Evolutionary conservation across 805 yeast species (phyloP).

Genomic region (Candida quercuum): DNA sequence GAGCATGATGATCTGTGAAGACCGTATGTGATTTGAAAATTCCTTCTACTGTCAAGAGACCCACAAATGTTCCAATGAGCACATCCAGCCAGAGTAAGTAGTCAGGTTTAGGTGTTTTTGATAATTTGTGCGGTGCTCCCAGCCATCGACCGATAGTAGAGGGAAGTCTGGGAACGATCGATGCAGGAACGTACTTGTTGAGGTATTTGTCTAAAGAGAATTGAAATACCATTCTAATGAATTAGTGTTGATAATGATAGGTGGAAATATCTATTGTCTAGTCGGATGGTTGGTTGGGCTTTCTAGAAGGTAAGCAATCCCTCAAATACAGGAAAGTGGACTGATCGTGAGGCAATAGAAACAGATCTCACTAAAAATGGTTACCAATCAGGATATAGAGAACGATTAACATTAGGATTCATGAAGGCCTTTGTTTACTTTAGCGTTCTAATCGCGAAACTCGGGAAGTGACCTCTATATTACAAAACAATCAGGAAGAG

Average conservation of each 20-base stretch:
- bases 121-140: slow-evolving; percentile 31
- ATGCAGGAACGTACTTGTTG: slow-evolving; percentile 15
- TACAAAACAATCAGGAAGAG: too few species aligned
- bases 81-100: slow-evolving; percentile 41
- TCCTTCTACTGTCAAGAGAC: slow-evolving; percentile 40
- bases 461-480: not conserved
- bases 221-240: not conserved
- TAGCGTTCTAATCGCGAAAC: too few species aligned
- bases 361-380: too few species aligned
- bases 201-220: slow-evolving; percentile 16
- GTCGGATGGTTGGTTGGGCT: too few species aligned
- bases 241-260: not conserved
- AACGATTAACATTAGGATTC: too few species aligned
- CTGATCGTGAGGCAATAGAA: too few species aligned
- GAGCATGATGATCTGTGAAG: slow-evolving; percentile 36
- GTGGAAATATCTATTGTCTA: too few species aligned
- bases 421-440: too few species aligned
- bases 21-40: slow-evolving; percentile 35
- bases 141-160: slow-evolving; percentile 29
- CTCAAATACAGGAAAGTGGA: too few species aligned
- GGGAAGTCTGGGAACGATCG: slow-evolving; percentile 30
- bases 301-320: too few species aligned
- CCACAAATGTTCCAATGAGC: slow-evolving; percentile 40
- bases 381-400: not conserved
- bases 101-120: slow-evolving; percentile 26